Conservation (phyloP, 2,329 filamentous ascomycete genomes). For the Phaeosphaeria sp. region DNA sequence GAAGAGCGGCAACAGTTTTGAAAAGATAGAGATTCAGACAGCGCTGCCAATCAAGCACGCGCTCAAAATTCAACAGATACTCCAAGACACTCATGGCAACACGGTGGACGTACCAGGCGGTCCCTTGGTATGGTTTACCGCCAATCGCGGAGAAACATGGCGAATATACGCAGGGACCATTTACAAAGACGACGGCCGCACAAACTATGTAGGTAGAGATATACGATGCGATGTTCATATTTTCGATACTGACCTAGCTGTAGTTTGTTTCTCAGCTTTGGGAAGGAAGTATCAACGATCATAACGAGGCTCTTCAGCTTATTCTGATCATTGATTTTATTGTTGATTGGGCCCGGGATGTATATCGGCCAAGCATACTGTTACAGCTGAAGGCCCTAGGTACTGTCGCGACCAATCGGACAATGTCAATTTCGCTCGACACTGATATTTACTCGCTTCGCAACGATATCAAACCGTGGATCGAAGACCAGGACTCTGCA, state of each 20-base stretch:
- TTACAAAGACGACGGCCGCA: too few species aligned
- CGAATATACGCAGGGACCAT: constrained; percentile 19
- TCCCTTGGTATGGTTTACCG: constrained; percentile 25
- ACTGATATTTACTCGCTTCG: too few species aligned
- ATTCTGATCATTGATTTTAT: constrained; percentile 29
- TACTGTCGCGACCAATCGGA: too few species aligned
- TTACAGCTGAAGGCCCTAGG: constrained; percentile 37
- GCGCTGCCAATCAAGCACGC: constrained; percentile 18
- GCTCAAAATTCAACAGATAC: constrained; percentile 17
- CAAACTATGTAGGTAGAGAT: too few species aligned
- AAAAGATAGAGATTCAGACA: constrained; percentile 22
- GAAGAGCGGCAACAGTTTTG: constrained; percentile 17
- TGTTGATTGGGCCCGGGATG: constrained; percentile 28
- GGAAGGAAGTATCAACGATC: constrained; percentile 20
- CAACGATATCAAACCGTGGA: too few species aligned
- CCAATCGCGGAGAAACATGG: constrained; percentile 23
- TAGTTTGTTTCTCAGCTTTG: constrained; percentile 15
- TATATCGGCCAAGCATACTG: constrained; percentile 22
- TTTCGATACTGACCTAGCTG: too few species aligned
- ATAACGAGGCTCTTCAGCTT: constrained; percentile 23
- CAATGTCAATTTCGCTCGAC: too few species aligned
- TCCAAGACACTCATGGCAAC: constrained; percentile 15
- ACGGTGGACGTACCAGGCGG: constrained; percentile 19
- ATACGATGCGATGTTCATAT: too few species aligned
- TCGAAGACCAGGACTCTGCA: too few species aligned